phyloP scores from a whole-genome alignment of 352 stramenopile genomes.

The Pythium brassicae region DNA sequence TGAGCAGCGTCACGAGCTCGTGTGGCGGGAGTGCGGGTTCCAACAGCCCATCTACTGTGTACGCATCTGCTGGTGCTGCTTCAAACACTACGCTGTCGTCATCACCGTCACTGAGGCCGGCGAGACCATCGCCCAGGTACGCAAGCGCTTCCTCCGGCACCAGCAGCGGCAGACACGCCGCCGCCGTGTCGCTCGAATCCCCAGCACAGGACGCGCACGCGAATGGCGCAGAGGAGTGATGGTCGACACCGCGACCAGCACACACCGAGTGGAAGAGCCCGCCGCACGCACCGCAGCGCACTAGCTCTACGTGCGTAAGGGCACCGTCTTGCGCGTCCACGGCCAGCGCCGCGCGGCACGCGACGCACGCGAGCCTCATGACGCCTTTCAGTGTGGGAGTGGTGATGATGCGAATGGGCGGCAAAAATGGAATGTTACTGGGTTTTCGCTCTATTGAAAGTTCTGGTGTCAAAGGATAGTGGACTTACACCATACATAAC shows the following conservation, averaged over 20 bases:
- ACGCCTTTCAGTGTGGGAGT: too few relatives aligned
- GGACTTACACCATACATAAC: too few relatives aligned
- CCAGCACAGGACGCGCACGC: constrained; percentile 21
- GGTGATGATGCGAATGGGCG: too few relatives aligned
- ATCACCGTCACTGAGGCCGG: neutral
- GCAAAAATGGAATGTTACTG: too few relatives aligned
- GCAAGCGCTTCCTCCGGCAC: constrained; percentile 24
- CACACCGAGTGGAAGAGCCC: constrained; percentile 44
- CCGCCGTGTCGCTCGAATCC: neutral
- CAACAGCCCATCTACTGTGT: too few relatives aligned
- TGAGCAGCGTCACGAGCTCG: constrained; percentile 27
- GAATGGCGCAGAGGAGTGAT: constrained; percentile 8
- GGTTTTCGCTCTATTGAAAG: too few relatives aligned
- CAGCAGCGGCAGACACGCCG: constrained; percentile 18
- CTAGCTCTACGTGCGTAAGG: constrained; percentile 8
- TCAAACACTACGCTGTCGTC: constrained; percentile 28
- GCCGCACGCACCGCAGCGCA: constrained; percentile 29
- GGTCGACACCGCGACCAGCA: constrained; percentile 5
- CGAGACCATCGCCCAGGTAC: constrained; percentile 14
- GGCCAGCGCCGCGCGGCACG: constrained; percentile 26
- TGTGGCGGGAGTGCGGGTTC: neutral
- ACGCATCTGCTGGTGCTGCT: neutral
- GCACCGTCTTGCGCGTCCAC: neutral
- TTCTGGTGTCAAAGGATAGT: too few relatives aligned
- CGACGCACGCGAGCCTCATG: constrained; percentile 45